Evolutionary conservation across 2,329 filamentous ascomycete species (phyloP).

Genomic region (Exophiala aquamarina): DNA sequence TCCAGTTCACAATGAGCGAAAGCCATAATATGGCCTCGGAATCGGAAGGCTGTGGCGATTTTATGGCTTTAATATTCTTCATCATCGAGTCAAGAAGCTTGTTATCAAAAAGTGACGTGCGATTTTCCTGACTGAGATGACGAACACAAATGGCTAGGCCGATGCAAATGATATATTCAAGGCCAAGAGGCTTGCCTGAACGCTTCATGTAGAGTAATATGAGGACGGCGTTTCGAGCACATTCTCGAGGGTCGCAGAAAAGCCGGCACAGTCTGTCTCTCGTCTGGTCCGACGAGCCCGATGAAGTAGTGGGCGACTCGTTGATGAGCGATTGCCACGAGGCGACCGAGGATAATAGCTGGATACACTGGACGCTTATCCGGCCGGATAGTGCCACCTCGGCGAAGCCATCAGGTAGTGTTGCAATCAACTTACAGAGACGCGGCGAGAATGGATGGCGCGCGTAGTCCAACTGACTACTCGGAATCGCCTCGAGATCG

Average conservation of each 20-base stretch:
- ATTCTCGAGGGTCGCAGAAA: slow-evolving; percentile 20
- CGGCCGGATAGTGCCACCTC: slow-evolving; percentile 19
- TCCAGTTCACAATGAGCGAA: slow-evolving; percentile 16
- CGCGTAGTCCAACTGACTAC: slow-evolving; percentile 10
- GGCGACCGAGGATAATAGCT: slow-evolving; percentile 12
- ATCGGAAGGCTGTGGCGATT: slow-evolving; percentile 12
- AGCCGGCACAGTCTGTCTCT: slow-evolving; percentile 14
- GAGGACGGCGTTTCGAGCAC: slow-evolving; percentile 12
- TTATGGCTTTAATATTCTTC: slow-evolving; percentile 15
- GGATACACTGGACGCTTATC: slow-evolving; percentile 20
- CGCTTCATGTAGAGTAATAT: slow-evolving; percentile 15
- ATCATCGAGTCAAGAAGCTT: slow-evolving; percentile 9
- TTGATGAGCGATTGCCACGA: slow-evolving; percentile 12
- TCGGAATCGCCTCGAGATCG: slow-evolving; percentile 12
- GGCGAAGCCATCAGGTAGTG: slow-evolving; percentile 16
- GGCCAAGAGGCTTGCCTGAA: slow-evolving; percentile 7
- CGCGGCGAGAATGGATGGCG: slow-evolving; percentile 19
- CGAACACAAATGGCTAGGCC: slow-evolving; percentile 17
- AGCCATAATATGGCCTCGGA: slow-evolving; percentile 21
- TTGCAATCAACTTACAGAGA: slow-evolving; percentile 12
- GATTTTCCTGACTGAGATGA: slow-evolving; percentile 20
- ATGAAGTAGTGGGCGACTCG: neutral
- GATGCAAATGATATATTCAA: slow-evolving; percentile 17
- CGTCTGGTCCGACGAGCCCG: neutral
- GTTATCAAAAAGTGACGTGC: slow-evolving; percentile 20